Evolutionary conservation across 148 eudicot species (phyloP).

Genomic region (Camellia japonica): DNA sequence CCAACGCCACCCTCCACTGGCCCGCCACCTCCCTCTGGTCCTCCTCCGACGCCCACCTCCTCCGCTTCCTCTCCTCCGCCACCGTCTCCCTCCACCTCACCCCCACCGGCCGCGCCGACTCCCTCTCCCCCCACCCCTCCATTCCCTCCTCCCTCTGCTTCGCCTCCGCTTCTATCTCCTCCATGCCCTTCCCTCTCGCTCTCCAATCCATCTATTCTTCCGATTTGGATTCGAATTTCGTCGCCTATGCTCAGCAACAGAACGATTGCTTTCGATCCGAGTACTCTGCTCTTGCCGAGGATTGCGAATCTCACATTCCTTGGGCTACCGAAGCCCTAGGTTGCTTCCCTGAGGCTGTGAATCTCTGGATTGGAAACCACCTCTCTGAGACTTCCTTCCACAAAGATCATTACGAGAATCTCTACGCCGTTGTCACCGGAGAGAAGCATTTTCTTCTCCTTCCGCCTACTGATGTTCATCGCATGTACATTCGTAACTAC

Average conservation of each 20-base stretch:
- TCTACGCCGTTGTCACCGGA: slow-evolving; percentile 80
- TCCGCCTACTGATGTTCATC: slow-evolving; percentile 94
- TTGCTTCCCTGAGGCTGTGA: slow-evolving; percentile 84
- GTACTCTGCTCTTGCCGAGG: slow-evolving; percentile 51
- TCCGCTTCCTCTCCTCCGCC: slow-evolving; percentile 45
- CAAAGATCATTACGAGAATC: slow-evolving; percentile 96
- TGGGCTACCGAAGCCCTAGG: slow-evolving; percentile 94
- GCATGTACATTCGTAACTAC: slow-evolving; percentile 72
- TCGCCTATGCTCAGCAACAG: slow-evolving; percentile 91
- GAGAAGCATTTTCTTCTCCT: slow-evolving; percentile 91
- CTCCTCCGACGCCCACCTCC: slow-evolving; percentile 54
- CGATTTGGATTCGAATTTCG: slow-evolving; percentile 21
- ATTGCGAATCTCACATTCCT: slow-evolving; percentile 63
- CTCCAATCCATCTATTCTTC: slow-evolving; percentile 38
- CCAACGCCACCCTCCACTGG: slow-evolving; percentile 78
- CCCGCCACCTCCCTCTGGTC: slow-evolving; percentile 81
- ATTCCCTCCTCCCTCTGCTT: slow-evolving; percentile 56
- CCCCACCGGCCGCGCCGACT: slow-evolving; percentile 83
- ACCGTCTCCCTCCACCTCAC: slow-evolving; percentile 82
- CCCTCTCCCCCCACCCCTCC: slow-evolving; percentile 57
- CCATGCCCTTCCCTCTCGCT: slow-evolving; percentile 55
- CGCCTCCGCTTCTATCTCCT: slow-evolving; percentile 72
- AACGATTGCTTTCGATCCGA: slow-evolving; percentile 82
- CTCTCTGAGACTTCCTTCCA: slow-evolving; percentile 81
- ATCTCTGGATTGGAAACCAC: slow-evolving; percentile 83